Base-by-base conservation (phyloP, 306 rosid species). In the Begonia masoniana region DNA sequence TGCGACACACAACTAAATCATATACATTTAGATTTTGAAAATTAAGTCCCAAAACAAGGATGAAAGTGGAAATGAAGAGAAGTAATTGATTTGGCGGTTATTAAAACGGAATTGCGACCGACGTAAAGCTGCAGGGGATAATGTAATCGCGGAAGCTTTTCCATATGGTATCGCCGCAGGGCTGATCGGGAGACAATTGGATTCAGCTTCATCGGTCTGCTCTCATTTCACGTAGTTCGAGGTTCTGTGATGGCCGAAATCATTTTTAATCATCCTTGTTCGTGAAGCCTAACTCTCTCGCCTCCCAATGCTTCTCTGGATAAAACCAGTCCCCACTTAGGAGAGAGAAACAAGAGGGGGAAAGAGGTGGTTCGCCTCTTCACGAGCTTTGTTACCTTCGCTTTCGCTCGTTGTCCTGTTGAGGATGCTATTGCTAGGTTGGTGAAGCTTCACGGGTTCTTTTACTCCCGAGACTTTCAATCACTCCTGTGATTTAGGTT, bases 371-470 rank as follows among this genome's bases (percentile, higher is more conserved):
- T 42, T 26, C 12, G 45, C 19, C 47, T 24, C 60, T 58, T 77
- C 87, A 71, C 85, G 83, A 76, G 86, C 76, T 57, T 3, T 54
- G 54, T 35, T 71, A 54, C 71, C 68, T 67, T 43, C 62, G 41
- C 10, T 15, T 11, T 24, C 49, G 14, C 49, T n/a, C 1, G 2
- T 45, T 45, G 49, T 45, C 6, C 14, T 45, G 49, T 10, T 2
- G 49, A 45, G 49, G 7, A 45, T 21, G 56, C 47, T 43, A 11
- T 3, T 21, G 56, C 47, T 43, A 11, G 60, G 75, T 76, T 76
- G 94, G 82, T 85, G 75, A 72, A 65, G 47, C 55, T 85, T 85
- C 95, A 85, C 95, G 88, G 75, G 49, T n/a, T 45, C 15, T 11
- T 45, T 11, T 45, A 45, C 49, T n/a, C 39, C 7, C 39, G 4